Conservation (phyloP, 805 yeast genomes). For the Myxozyma melibiosi region DNA sequence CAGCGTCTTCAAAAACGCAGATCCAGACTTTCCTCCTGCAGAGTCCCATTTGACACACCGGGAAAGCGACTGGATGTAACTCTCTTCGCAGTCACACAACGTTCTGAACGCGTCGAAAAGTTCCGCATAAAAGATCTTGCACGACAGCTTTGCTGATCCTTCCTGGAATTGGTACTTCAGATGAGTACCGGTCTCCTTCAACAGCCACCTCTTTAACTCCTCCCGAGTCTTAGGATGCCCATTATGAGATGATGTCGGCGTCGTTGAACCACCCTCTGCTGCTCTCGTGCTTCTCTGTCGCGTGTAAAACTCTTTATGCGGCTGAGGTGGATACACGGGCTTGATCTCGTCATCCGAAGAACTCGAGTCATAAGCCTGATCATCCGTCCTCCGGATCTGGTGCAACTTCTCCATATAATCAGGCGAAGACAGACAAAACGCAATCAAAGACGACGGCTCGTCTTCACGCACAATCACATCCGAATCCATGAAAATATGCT, state of each 20-base stretch:
- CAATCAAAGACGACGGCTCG: conserved; percentile 92
- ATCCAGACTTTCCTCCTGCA: conserved; percentile 95
- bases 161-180: conserved; percentile 89
- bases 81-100: conserved; percentile 74
- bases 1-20: conserved; percentile 86
- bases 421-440: conserved; percentile 83
- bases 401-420: conserved; percentile 74
- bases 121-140: conserved; percentile 93
- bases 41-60: conserved; percentile 96
- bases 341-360: conserved; percentile 24
- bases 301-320: conserved; percentile 18
- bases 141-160: conserved; percentile 77
- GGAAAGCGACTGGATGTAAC: conserved; percentile 84
- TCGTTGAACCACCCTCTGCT: neutral
- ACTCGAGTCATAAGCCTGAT: conserved; percentile 11
- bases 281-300: conserved; percentile 1
- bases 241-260: conserved; percentile 12
- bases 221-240: conserved; percentile 11
- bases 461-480: conserved; percentile 93
- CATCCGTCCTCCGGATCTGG: conserved; percentile 40
- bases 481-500: conserved; percentile 91
- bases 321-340: conserved; percentile 12
- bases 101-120: conserved; percentile 93
- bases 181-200: conserved; percentile 84
- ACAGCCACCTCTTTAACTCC: conserved; percentile 66